Evolutionary conservation across 164 flowering plant species (phyloP).

Genomic region (Tetrastigma voinierianum): DNA sequence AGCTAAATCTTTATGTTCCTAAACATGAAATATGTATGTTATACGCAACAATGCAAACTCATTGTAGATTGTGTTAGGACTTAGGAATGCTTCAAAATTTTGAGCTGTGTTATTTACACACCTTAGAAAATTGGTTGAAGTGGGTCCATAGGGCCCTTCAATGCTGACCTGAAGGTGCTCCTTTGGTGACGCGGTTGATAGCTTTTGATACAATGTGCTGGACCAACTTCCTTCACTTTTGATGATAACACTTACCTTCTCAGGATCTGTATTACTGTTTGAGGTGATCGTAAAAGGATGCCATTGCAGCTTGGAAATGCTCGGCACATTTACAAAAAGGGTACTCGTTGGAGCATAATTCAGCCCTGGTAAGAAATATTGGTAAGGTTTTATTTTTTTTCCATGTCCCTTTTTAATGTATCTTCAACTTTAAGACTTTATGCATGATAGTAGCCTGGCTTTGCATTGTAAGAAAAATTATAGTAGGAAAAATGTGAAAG

Average conservation of each 20-base stretch:
- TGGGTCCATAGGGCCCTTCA: slow-evolving; percentile 94
- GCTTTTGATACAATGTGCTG: slow-evolving; percentile 34
- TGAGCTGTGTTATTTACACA: slow-evolving; percentile 7
- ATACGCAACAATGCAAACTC: no score
- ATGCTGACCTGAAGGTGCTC: slow-evolving; percentile 61
- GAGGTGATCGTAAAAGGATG: slow-evolving; percentile 68
- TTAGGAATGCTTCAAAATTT: no score
- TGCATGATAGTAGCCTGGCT: no score
- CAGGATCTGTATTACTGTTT: slow-evolving; percentile 44
- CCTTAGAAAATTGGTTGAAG: slow-evolving; percentile 61
- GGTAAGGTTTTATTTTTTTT: background rate
- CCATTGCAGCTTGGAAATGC: slow-evolving; percentile 66
- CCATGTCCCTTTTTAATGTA: no score
- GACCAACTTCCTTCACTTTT: slow-evolving; percentile 62
- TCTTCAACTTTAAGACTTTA: no score
- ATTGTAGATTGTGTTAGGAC: no score
- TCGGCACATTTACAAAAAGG: slow-evolving; percentile 49
- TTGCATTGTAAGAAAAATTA: no score
- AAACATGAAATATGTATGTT: no score
- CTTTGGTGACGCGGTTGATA: slow-evolving; percentile 47
- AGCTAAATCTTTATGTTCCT: no score
- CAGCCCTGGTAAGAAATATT: slow-evolving; percentile 35
- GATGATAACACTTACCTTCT: slow-evolving; percentile 44
- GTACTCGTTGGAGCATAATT: slow-evolving; percentile 53
- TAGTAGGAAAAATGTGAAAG: no score